Evolutionary conservation across 768 basidiomycete genomes (phyloP).

Genomic region (Rhodotorula babjevae): DNA sequence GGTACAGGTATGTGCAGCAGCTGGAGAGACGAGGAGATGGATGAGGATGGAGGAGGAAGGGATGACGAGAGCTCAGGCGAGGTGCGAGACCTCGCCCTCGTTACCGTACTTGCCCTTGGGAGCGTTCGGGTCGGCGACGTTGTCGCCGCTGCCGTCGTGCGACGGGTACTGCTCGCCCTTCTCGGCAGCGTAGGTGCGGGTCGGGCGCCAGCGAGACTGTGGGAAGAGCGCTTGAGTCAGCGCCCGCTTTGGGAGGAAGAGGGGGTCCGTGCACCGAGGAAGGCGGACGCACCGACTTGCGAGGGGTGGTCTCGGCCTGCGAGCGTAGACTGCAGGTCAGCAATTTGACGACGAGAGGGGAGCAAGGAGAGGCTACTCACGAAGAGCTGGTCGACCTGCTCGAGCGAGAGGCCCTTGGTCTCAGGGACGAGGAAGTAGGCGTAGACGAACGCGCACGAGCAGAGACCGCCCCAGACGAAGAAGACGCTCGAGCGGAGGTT

Average conservation of each 20-base stretch:
- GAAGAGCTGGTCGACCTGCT: conserved; percentile 64
- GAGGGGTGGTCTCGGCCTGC: no score
- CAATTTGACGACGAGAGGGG: accelerated
- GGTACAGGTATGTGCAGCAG: no score
- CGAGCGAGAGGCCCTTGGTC: conserved; percentile 67
- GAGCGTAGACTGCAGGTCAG: background rate
- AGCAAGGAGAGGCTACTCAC: background rate
- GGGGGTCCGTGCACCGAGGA: no score
- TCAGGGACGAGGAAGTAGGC: conserved; percentile 57
- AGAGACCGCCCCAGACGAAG: conserved; percentile 61
- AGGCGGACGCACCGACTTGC: no score
- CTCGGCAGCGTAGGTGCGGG: background rate
- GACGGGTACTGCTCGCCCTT: background rate
- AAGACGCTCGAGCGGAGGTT: conserved; percentile 55
- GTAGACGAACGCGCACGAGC: conserved; percentile 65
- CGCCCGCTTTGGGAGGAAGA: background rate
- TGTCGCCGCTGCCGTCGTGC: background rate
- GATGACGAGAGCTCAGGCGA: background rate
- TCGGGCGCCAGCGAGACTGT: background rate
- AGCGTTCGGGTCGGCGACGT: no score
- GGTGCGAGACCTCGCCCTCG: background rate
- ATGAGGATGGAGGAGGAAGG: no score
- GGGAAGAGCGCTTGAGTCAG: background rate
- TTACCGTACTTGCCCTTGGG: no score
- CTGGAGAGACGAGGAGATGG: no score